Percentiles rank a stretch among this genome's conserved stretches.
Conservation (phyloP, 2,329 filamentous ascomycete species). For the Epichloe aotearoae region DNA sequence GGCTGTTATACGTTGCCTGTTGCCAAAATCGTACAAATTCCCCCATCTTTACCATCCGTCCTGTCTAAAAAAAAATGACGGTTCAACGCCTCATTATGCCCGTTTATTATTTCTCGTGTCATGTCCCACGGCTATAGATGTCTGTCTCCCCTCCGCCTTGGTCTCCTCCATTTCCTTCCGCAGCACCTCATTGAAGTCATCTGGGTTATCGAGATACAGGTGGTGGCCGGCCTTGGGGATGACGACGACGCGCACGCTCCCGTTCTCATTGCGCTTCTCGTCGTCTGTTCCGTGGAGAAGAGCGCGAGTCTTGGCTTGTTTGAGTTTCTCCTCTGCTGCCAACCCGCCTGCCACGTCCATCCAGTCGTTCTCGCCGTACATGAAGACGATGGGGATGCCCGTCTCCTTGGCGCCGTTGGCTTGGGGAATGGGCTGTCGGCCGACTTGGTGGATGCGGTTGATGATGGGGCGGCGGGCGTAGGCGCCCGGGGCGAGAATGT, state of each 20-base stretch:
- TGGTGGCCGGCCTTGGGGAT: slow-evolving; percentile 51
- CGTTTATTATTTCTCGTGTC: no score
- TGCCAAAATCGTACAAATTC: no score
- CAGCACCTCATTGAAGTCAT: slow-evolving; percentile 42
- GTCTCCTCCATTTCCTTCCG: slow-evolving; percentile 41
- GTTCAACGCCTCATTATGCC: no score
- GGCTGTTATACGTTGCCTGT: no score
- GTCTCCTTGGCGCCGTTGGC: slow-evolving; percentile 31
- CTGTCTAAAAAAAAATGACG: no score
- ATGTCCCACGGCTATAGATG: no score
- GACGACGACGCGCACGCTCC: slow-evolving; percentile 69
- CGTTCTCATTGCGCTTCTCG: slow-evolving; percentile 60
- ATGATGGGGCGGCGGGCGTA: slow-evolving; percentile 83
- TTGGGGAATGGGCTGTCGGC: slow-evolving; percentile 47
- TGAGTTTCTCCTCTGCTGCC: slow-evolving; percentile 66
- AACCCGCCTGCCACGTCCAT: slow-evolving; percentile 88
- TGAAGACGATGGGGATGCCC: slow-evolving; percentile 73
- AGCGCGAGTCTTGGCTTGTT: slow-evolving; percentile 47
- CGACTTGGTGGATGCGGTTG: slow-evolving; percentile 72
- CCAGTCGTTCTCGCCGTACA: slow-evolving; percentile 98
- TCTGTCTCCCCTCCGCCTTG: slow-evolving; percentile 12
- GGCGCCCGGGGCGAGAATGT: slow-evolving; percentile 85
- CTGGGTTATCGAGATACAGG: slow-evolving; percentile 45
- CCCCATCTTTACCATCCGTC: no score
- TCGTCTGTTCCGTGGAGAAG: slow-evolving; percentile 51